These are phyloP conservation scores for Pulveroboletus sp. DNA, from an alignment of 768 basidiomycete species.

Conservation along the genomic window DNA sequence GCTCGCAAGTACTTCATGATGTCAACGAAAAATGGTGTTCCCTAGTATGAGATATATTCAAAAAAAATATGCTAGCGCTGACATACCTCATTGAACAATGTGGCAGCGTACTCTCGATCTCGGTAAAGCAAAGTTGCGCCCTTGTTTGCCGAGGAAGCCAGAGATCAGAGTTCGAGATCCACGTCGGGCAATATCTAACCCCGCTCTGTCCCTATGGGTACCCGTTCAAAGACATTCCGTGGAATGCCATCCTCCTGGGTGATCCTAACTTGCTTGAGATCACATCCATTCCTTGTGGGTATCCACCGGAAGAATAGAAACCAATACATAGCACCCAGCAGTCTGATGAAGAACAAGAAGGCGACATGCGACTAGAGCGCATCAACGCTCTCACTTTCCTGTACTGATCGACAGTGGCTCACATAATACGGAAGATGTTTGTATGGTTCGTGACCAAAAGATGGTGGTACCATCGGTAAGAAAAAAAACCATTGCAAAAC, in stretches of 20 bases:
- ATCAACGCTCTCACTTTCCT: neutral
- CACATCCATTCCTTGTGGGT: conserved; percentile 47
- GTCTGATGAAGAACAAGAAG: conserved; percentile 43
- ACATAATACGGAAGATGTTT: conserved; percentile 68
- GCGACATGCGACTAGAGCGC: conserved; percentile 46
- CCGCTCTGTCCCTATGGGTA: conserved; percentile 19
- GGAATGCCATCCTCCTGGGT: conserved; percentile 57
- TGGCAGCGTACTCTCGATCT: no score
- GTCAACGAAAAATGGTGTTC: no score
- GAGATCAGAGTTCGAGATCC: no score
- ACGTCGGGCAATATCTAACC: no score
- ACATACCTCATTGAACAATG: no score
- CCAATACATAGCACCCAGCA: conserved; percentile 57
- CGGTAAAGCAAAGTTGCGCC: no score
- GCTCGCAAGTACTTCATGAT: no score
- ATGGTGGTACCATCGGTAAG: conserved; percentile 64
- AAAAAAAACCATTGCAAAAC: conserved; percentile 54
- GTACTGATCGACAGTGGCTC: conserved; percentile 20
- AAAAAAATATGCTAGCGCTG: no score
- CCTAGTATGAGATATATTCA: no score
- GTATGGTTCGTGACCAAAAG: conserved; percentile 49
- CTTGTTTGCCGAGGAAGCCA: no score
- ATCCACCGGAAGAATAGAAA: conserved; percentile 49
- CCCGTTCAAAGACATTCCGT: conserved; percentile 48
- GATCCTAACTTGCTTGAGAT: conserved; percentile 43